phyloP scores from a whole-genome alignment of 2,329 filamentous ascomycete genomes.

The Phaeophleospora eucalypticola region DNA sequence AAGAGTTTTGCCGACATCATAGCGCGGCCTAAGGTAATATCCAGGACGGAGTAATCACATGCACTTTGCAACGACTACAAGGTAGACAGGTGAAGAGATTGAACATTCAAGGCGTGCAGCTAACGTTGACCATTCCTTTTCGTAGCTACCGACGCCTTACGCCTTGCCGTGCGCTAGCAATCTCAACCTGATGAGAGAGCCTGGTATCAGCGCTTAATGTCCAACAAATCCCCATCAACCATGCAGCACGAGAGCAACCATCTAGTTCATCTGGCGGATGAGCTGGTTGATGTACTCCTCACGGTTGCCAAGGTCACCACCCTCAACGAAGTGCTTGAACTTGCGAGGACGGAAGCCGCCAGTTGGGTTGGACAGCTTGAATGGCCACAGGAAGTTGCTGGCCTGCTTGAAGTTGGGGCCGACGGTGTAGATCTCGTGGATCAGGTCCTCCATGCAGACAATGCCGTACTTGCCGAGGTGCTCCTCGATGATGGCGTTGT shows the following conservation, averaged over 20 bases:
- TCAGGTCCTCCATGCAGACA: conserved; percentile 97
- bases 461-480: conserved; percentile 97
- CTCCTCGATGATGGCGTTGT: conserved; percentile 97
- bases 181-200: conserved; percentile 6
- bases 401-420: conserved; percentile 98
- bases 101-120: not conserved
- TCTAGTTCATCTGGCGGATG: conserved; percentile 97
- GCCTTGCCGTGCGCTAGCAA: conserved; percentile 21
- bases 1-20: not conserved
- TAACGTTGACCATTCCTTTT: conserved; percentile 10
- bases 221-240: conserved; percentile 5
- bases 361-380: conserved; percentile 98
- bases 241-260: conserved; percentile 3
- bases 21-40: not conserved
- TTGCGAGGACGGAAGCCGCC: conserved; percentile 95
- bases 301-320: conserved; percentile 96
- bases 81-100: too few relatives aligned
- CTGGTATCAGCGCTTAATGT: conserved; percentile 8
- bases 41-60: too few relatives aligned
- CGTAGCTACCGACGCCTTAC: conserved; percentile 18
- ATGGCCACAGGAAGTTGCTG: conserved; percentile 99
- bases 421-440: conserved; percentile 98
- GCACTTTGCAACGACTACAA: too few relatives aligned
- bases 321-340: conserved; percentile 99
- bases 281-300: conserved; percentile 97